Percentiles rank a stretch among this genome's conserved stretches.
Conservation (phyloP, 2,329 filamentous ascomycete species). For the Talaromyces sp. region DNA sequence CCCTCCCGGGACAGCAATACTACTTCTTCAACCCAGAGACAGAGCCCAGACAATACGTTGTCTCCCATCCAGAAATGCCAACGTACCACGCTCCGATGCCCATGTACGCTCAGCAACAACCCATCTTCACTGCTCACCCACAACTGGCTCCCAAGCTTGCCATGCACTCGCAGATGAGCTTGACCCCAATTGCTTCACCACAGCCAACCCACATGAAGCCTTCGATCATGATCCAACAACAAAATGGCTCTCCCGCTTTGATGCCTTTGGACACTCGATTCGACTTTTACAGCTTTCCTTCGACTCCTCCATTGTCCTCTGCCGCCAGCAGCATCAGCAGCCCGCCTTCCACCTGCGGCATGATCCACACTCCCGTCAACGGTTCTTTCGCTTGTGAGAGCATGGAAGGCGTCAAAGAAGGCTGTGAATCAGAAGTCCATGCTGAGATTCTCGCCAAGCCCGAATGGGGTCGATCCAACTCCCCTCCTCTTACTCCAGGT, state of each 20-base stretch:
- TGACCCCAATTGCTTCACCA: conserved; percentile 72
- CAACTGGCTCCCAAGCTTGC: conserved; percentile 15
- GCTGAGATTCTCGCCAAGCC: conserved; percentile 69
- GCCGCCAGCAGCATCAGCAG: conserved; percentile 83
- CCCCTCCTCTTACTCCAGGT: conserved; percentile 89
- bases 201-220: conserved; percentile 73
- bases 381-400: conserved; percentile 72
- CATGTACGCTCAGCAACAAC: conserved; percentile 29
- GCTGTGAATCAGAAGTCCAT: conserved; percentile 66
- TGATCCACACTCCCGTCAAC: conserved; percentile 79
- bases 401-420: conserved; percentile 66
- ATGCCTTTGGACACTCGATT: conserved; percentile 73
- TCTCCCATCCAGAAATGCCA: conserved; percentile 54
- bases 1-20: conserved; percentile 69
- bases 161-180: conserved; percentile 28
- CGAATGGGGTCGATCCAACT: conserved; percentile 74
- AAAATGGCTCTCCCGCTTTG: conserved; percentile 54
- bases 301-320: conserved; percentile 82
- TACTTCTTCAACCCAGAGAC: conserved; percentile 84
- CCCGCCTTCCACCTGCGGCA: conserved; percentile 70
- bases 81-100: conserved; percentile 44
- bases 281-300: conserved; percentile 69
- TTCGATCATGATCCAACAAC: conserved; percentile 63
- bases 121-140: conserved; percentile 17
- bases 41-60: conserved; percentile 51